A percentile compares a stretch with the other conserved stretches of the same genome.
Evolutionary conservation across 2,329 filamentous ascomycete genomes (phyloP).

Genomic region (Penicillium psychrosexuale): DNA sequence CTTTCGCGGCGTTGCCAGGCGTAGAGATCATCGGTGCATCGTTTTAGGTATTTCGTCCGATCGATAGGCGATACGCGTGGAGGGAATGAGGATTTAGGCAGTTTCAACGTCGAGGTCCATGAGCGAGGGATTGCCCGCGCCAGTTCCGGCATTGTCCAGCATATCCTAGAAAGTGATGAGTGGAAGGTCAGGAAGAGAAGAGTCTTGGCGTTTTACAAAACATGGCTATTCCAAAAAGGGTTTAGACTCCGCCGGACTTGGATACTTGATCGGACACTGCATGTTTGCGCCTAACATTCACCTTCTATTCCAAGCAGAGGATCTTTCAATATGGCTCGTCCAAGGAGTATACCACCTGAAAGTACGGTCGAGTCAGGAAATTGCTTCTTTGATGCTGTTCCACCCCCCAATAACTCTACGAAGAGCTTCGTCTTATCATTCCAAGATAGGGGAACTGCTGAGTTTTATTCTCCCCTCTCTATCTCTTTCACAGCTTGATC

Average conservation of each 20-base stretch:
- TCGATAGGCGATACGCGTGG: slow-evolving; percentile 46
- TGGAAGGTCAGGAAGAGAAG: not conserved
- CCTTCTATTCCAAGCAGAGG: not conserved
- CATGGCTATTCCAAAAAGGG: not conserved
- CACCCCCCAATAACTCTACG: not conserved
- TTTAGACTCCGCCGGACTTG: not conserved
- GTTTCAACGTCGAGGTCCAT: slow-evolving; percentile 70
- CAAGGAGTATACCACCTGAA: slow-evolving; percentile 9
- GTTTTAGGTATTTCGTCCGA: slow-evolving; percentile 60
- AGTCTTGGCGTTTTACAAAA: not conserved
- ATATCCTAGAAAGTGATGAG: not conserved
- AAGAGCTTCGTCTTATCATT: not conserved
- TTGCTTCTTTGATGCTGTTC: slow-evolving; percentile 29
- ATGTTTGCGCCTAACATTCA: too few species aligned
- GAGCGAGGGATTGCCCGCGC: slow-evolving; percentile 44
- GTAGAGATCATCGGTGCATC: slow-evolving; percentile 86
- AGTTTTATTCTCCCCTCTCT: too few species aligned
- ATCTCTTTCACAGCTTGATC: too few species aligned
- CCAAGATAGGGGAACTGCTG: not conserved
- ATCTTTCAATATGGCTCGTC: slow-evolving; percentile 10
- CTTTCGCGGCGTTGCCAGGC: slow-evolving; percentile 69
- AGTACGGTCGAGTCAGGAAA: slow-evolving; percentile 31
- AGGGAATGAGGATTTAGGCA: slow-evolving; percentile 72
- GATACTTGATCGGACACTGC: too few species aligned
- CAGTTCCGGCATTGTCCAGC: slow-evolving; percentile 39